phyloP scores from a whole-genome alignment of 2,329 filamentous ascomycete species.

The Pyrenophora seminiperda region DNA sequence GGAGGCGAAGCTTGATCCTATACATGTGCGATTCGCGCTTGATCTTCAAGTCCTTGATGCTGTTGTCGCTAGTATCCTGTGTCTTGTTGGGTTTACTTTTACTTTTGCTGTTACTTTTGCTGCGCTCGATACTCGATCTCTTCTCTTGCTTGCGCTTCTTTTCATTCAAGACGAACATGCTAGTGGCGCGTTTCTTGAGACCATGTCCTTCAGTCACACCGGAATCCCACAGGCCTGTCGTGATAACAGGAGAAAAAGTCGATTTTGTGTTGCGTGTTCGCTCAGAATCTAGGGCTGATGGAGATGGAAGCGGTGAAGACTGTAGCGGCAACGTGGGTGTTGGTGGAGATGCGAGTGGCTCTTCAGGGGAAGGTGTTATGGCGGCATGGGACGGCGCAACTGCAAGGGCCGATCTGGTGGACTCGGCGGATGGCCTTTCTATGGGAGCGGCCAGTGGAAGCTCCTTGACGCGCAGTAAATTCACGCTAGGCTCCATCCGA shows the following conservation, averaged over 20 bases:
- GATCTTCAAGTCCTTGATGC: conserved; percentile 9
- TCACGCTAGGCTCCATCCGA: conserved; percentile 38
- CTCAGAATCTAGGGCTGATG: conserved; percentile 19
- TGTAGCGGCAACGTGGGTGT: not conserved
- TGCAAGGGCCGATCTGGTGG: not conserved
- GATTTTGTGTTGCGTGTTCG: conserved; percentile 37
- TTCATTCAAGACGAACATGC: conserved; percentile 42
- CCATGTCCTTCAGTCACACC: conserved; percentile 36
- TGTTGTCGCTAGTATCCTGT: conserved; percentile 22
- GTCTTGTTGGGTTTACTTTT: conserved; percentile 35
- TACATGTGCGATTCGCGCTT: conserved; percentile 22
- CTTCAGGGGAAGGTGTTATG: conserved; percentile 19
- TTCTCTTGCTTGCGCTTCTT: conserved; percentile 39
- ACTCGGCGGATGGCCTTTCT: conserved; percentile 14
- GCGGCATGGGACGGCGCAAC: conserved; percentile 21
- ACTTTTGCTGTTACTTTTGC: too few relatives aligned
- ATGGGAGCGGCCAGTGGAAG: conserved; percentile 27
- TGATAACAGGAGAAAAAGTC: conserved; percentile 41
- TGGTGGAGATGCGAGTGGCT: conserved; percentile 4
- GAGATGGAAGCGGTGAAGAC: conserved; percentile 23
- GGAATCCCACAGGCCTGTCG: conserved; percentile 46
- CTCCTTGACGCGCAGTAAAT: conserved; percentile 42
- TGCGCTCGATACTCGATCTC: conserved; percentile 27
- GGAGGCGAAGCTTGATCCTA: conserved; percentile 21
- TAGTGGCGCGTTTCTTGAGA: conserved; percentile 39